Evolutionary conservation across 176 grass and related monocot species (phyloP).

Genomic region (Triticum turgidum): DNA sequence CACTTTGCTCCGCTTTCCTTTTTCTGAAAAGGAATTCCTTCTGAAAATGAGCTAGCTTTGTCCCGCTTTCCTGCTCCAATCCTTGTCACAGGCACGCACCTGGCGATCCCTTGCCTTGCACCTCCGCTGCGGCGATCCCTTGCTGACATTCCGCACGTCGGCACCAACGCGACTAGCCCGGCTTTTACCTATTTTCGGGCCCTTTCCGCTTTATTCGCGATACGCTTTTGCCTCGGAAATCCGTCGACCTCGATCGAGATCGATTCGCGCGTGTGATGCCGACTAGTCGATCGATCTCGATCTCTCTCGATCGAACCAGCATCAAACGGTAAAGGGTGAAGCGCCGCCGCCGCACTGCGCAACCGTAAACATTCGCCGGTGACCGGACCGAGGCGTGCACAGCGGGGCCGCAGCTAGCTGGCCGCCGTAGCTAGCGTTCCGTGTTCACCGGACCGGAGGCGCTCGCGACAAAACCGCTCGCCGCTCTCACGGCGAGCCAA

Average conservation of each 20-base stretch:
- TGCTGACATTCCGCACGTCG: conserved; percentile 15
- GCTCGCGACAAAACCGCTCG: neutral
- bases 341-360: too few species aligned
- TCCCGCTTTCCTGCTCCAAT: neutral
- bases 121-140: neutral
- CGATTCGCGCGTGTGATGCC: too few species aligned
- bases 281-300: too few species aligned
- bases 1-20: neutral
- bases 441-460: neutral
- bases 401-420: too few species aligned
- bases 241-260: neutral
- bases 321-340: too few species aligned
- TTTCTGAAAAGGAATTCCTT: neutral
- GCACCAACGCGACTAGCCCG: neutral
- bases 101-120: neutral
- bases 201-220: neutral
- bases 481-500: neutral
- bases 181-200: neutral
- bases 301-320: too few species aligned
- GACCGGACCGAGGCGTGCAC: too few species aligned
- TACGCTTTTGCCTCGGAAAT: neutral
- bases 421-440: neutral
- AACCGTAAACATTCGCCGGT: too few species aligned
- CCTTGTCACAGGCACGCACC: neutral
- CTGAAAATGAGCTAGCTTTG: neutral